Evolutionary conservation across 2,329 filamentous ascomycete species (phyloP).

Genomic region (Verticillium longisporum): DNA sequence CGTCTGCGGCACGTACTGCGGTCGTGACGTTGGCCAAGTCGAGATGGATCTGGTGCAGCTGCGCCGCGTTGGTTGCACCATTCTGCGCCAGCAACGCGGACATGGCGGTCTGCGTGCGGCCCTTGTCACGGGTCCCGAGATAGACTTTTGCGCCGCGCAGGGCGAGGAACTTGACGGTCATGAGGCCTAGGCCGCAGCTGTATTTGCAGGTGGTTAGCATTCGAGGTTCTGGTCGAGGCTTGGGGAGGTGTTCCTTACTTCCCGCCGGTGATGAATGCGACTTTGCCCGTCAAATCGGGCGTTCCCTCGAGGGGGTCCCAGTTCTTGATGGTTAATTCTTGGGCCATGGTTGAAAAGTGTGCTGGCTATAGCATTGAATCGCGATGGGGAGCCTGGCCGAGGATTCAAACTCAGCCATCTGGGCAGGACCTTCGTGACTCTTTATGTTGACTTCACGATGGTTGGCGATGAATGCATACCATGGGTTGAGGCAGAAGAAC

Average conservation of each 20-base stretch:
- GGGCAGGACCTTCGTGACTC: too few relatives aligned
- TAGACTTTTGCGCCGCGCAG: constrained; percentile 19
- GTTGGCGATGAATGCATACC: too few relatives aligned
- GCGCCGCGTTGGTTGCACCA: constrained; percentile 1
- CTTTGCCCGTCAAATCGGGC: constrained; percentile 13
- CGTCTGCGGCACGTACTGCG: constrained; percentile 9
- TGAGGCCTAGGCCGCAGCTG: constrained; percentile 13
- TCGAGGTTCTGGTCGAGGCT: too few relatives aligned
- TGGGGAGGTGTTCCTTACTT: constrained; percentile 9
- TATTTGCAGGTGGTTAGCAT: neutral
- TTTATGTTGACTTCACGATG: too few relatives aligned
- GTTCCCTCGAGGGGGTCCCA: constrained; percentile 6
- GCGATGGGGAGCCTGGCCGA: too few relatives aligned
- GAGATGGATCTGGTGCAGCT: constrained; percentile 14
- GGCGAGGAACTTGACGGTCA: constrained; percentile 15
- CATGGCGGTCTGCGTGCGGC: constrained; percentile 3
- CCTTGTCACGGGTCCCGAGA: constrained; percentile 13
- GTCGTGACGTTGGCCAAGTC: constrained; percentile 14
- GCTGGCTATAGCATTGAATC: too few relatives aligned
- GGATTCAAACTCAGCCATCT: too few relatives aligned
- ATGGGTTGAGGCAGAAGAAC: too few relatives aligned
- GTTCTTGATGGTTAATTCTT: neutral
- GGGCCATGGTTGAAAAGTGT: neutral
- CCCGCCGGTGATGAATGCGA: constrained; percentile 16
- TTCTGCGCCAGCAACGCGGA: constrained; percentile 4